Evolutionary conservation across 306 rosid species (phyloP).

Genomic region (Lotus japonicus): DNA sequence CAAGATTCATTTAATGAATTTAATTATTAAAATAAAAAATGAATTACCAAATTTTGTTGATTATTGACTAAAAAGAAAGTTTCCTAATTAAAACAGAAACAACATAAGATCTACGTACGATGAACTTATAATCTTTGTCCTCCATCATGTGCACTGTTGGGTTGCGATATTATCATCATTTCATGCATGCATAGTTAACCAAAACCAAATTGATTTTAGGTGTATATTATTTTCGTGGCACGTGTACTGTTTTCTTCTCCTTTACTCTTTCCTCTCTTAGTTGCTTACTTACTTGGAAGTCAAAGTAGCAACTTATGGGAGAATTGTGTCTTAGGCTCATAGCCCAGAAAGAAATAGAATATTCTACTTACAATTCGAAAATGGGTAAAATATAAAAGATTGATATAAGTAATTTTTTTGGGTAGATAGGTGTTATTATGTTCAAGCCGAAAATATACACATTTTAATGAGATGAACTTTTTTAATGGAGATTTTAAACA

Average conservation of each 20-base stretch:
- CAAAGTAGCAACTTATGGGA: background rate
- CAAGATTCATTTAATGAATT: background rate
- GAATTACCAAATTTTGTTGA: background rate
- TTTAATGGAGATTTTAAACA: too few species aligned
- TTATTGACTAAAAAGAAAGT: background rate
- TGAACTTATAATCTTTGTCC: background rate
- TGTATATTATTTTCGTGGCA: background rate
- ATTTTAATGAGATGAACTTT: too few species aligned
- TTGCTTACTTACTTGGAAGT: background rate
- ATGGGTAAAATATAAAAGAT: too few species aligned
- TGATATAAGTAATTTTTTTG: too few species aligned
- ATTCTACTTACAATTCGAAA: too few species aligned
- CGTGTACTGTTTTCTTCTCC: background rate
- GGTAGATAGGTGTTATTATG: too few species aligned
- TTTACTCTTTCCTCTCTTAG: background rate
- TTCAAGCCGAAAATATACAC: too few species aligned
- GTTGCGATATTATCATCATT: background rate
- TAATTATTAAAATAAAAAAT: background rate
- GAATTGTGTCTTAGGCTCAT: too few species aligned
- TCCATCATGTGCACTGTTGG: conserved; percentile 1
- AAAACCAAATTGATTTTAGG: background rate
- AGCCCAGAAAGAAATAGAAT: too few species aligned
- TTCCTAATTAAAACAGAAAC: background rate
- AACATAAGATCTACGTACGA: background rate
- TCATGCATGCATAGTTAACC: background rate